Conservation (phyloP, 1,284 basidiomycete genomes). For the Sanguinoderma infundibulare region DNA sequence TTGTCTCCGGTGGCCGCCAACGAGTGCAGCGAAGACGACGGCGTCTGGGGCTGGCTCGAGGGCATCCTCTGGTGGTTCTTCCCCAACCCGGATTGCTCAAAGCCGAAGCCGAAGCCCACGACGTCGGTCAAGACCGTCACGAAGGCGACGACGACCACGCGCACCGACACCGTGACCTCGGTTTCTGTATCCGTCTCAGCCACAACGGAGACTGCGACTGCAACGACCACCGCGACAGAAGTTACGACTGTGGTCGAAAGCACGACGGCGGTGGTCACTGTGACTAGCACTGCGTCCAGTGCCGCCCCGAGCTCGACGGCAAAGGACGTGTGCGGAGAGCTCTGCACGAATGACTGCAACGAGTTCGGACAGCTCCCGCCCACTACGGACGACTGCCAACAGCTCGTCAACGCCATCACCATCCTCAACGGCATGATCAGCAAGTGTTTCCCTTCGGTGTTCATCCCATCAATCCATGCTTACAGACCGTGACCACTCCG, state of each 20-base stretch:
- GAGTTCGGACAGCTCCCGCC: constrained; percentile 31
- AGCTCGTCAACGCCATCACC: constrained; percentile 31
- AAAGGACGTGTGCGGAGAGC: neutral
- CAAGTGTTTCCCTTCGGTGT: neutral
- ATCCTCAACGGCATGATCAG: constrained; percentile 28
- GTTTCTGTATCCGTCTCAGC: constrained; percentile 4
- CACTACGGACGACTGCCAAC: constrained; percentile 30
- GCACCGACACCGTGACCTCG: constrained; percentile 3
- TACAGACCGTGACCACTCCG: neutral
- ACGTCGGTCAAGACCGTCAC: constrained; percentile 8
- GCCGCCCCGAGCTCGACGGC: neutral
- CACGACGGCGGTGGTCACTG: constrained; percentile 21
- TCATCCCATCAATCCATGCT: neutral
- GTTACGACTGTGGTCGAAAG: constrained; percentile 7
- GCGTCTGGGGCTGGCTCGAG: constrained; percentile 11
- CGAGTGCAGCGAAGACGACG: neutral
- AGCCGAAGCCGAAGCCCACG: neutral
- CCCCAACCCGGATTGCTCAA: constrained; percentile 3
- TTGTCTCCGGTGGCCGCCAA: constrained; percentile 2
- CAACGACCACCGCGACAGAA: constrained; percentile 7
- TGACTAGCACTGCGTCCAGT: constrained; percentile 23
- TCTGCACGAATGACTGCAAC: constrained; percentile 25
- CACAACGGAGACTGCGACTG: constrained; percentile 8
- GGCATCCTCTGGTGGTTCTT: constrained; percentile 18
- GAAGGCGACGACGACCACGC: neutral